Base-by-base conservation (phyloP, 768 basidiomycete genomes). In the Leccinum pellstonianum region DNA sequence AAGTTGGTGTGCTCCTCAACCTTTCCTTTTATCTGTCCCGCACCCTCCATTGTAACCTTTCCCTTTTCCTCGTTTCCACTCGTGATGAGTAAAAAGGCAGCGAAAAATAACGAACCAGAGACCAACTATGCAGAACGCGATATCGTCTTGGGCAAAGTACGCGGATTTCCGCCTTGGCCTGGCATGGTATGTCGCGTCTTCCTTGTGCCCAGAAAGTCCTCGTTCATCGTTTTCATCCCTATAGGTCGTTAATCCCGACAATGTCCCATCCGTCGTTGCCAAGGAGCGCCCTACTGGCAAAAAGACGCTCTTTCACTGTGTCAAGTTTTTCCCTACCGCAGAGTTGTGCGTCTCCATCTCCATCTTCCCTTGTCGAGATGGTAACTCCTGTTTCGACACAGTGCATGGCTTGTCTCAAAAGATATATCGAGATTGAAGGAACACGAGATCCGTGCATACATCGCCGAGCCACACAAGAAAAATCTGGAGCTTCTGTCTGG, bases 151-250 rank as follows among this genome's bases (percentile, higher is more conserved):
- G 94, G 85, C 25, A 95, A 96, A 80, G 78, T 99, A 72, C 92
- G 91, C 77, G 97, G 96, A 10, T 98, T 81, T 77, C 94, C 97
- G 2, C 82, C 90, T 4, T 99, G 97, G 97, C 97, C 95, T 56
- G 93, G 86, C 72, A 90, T 91, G 79, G 96, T 96, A 71, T 76
- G 91, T 83, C 59, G 62, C 68, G 69, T 64, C 61, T 65, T 52
- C 63, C 63, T 52, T 60, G 61, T 58, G 61, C 56, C 50, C 52
- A 55, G 52, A 50, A 61, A 47, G 55, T 38, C 56, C 37, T 48
- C 35, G 6, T 56, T 61, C 59, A 63, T 68, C 37, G 11, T 56
- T 56, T 58, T 56, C 29, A 29, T 38, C 33, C 14, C 23, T 68
- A 21, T 73, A 98, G 95, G 82, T 98, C 64, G 86, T 93, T 50